A percentile compares a stretch with the other conserved stretches of the same genome.
These are phyloP conservation scores for Claviceps sp. DNA, from an alignment of 2,329 filamentous ascomycete species.

Conservation along the genomic window DNA sequence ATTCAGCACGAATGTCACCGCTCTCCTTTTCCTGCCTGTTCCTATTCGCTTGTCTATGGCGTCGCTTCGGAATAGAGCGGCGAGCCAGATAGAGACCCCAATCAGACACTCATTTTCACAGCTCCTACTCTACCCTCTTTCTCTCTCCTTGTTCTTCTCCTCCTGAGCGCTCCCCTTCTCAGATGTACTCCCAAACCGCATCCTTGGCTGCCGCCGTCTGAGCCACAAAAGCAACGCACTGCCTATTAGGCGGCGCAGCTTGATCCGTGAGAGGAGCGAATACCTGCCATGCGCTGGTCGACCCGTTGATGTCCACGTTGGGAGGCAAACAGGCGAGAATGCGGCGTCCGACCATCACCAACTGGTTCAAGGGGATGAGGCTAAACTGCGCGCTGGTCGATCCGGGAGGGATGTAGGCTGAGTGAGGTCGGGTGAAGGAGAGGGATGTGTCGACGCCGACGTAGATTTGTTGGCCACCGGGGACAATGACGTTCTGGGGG, in stretches of 20 bases:
- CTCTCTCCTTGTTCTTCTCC: not conserved
- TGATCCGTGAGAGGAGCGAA: not conserved
- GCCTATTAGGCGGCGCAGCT: no score
- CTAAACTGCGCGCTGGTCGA: not conserved
- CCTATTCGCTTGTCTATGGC: no score
- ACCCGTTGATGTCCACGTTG: no score
- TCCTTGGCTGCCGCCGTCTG: not conserved
- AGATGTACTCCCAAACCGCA: not conserved
- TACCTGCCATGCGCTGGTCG: not conserved
- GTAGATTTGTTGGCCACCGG: not conserved
- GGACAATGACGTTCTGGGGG: conserved; percentile 7
- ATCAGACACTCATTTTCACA: no score
- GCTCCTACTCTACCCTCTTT: no score
- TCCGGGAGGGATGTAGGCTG: not conserved
- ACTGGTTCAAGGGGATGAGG: not conserved
- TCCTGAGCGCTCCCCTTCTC: not conserved
- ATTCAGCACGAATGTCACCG: no score
- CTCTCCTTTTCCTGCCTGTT: no score
- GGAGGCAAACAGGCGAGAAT: not conserved
- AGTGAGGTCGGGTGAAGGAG: not conserved
- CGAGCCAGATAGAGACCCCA: no score
- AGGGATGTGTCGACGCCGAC: not conserved
- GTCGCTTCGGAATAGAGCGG: no score
- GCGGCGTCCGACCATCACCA: not conserved
- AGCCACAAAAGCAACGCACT: not conserved